A percentile compares a stretch with the other conserved stretches of the same genome.
Conservation (phyloP, 352 stramenopile species). For the Elongisporangium prolatum region DNA sequence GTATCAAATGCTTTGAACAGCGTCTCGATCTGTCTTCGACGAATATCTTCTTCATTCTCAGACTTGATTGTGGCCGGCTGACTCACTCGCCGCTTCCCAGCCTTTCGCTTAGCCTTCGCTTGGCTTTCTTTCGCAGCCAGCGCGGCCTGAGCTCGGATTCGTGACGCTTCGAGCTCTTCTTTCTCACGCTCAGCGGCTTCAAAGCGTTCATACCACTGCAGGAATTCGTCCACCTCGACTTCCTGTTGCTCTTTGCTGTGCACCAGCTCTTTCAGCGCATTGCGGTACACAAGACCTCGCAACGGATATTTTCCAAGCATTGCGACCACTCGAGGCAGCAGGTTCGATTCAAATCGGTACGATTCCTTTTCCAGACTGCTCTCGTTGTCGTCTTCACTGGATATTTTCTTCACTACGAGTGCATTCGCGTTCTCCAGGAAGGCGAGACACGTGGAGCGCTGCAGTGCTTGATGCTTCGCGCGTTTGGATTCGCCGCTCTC, state of each 20-base stretch:
- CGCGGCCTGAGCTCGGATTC: conserved; percentile 35
- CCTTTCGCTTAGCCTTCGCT: conserved; percentile 31
- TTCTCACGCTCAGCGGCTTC: conserved; percentile 40
- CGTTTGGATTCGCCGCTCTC: conserved; percentile 30
- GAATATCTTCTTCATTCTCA: conserved; percentile 20
- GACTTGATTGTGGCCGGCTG: conserved; percentile 29
- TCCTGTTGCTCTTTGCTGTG: conserved; percentile 26
- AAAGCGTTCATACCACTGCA: conserved; percentile 51
- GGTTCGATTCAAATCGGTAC: conserved; percentile 44
- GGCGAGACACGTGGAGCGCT: conserved; percentile 18
- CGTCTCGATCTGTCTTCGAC: conserved; percentile 25
- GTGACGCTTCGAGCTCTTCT: conserved; percentile 35
- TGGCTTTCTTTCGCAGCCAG: conserved; percentile 27
- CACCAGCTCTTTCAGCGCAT: conserved; percentile 44
- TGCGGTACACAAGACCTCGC: conserved; percentile 41
- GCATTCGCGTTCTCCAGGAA: conserved; percentile 45
- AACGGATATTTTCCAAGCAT: conserved; percentile 51
- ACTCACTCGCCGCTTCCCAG: conserved; percentile 26
- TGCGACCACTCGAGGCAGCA: conserved; percentile 43
- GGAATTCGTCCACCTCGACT: conserved; percentile 39
- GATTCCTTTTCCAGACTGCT: background rate
- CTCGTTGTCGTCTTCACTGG: background rate
- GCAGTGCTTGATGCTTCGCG: conserved; percentile 14
- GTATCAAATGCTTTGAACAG: conserved; percentile 60
- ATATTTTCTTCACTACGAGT: conserved; percentile 10